Evolutionary conservation across 208 protist genomes (phyloP), one percentile per base, ranked within the genome.

Genomic region (Kentomonas sorsogonicus): DNA sequence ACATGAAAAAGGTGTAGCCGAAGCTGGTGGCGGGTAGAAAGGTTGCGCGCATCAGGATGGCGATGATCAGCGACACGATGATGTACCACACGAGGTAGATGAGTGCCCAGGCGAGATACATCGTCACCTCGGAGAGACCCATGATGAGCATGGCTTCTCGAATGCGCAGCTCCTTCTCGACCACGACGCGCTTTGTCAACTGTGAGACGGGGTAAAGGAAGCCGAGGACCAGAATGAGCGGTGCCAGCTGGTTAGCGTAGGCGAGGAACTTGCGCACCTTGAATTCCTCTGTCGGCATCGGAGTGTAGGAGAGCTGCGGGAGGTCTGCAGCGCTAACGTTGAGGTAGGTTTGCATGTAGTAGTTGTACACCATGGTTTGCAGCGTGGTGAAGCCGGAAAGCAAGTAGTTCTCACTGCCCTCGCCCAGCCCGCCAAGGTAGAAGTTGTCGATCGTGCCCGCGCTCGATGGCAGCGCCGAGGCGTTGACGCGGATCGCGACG

Each of bases 141-240:
- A 94, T 94, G 63, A 94, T 92, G 29, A 89, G 66, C 76, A 92
- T 81, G 27, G 77, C 75, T 63, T 94, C 79, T 5, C 82, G 74
- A n/a, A 94, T 58, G 10, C 80, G 81, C 53, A 90, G 43, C 63
- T 94, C 88, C 67, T 94, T 94, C 56, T 94, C 84, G 36, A 85
- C 40, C 30, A 94, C 87, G 34, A 94, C 69, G 18, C 79, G 78
- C 66, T 83, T 88, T 26, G 79, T 83, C 69, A 83, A 74, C 69
- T 86, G 81, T 13, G 75, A 77, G 1, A 94, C 74, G 16, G 80
- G 77, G 66, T 89, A 89, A 18, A 93, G 69, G 50, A 84, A 93
- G 38, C 69, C 71, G 26, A 90, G 66, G 22, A 89, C 83, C 45
- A 90, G 56, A 43, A 93, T 72, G n/a, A 87, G 69, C 33, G 81